Conservation (phyloP, 495 filamentous ascomycete genomes). For the Neurospora terricola region DNA sequence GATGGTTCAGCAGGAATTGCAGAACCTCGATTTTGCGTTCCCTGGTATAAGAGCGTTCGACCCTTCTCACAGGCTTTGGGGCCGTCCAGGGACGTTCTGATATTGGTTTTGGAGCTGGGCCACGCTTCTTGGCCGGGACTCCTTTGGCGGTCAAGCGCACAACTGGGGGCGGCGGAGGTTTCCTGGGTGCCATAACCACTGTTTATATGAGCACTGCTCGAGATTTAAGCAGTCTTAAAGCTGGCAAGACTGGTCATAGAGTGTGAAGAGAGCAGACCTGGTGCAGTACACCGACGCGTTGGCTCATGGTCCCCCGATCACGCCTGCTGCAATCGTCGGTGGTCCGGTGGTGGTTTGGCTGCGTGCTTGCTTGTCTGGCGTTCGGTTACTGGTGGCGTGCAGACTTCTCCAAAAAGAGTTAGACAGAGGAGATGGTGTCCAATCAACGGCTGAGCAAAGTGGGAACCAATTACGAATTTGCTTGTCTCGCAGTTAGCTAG, state of each 20-base stretch:
- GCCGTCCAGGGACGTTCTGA: conserved; percentile 8
- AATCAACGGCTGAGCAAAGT: not conserved
- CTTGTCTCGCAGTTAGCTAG: not conserved
- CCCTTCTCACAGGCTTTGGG: conserved; percentile 13
- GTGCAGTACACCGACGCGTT: not conserved
- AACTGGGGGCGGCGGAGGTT: not conserved
- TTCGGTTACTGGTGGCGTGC: not conserved
- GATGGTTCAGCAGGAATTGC: conserved; percentile 17
- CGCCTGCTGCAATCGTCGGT: not conserved
- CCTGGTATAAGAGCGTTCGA: conserved; percentile 14
- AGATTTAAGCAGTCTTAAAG: not conserved
- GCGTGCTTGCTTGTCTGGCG: not conserved
- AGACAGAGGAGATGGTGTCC: not conserved
- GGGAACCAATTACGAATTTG: not conserved
- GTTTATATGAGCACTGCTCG: not conserved
- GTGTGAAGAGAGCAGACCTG: not conserved
- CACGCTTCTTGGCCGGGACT: conserved; percentile 5
- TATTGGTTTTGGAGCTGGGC: conserved; percentile 13
- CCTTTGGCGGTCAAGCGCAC: conserved; percentile 9
- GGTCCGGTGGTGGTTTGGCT: not conserved
- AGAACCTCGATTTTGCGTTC: conserved; percentile 23
- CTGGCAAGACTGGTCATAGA: not conserved
- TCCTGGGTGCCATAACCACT: not conserved
- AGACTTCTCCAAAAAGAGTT: not conserved
- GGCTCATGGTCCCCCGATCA: not conserved